Conservation (phyloP, 2,329 filamentous ascomycete species). For the Paraphaeosphaeria sporulosa region DNA sequence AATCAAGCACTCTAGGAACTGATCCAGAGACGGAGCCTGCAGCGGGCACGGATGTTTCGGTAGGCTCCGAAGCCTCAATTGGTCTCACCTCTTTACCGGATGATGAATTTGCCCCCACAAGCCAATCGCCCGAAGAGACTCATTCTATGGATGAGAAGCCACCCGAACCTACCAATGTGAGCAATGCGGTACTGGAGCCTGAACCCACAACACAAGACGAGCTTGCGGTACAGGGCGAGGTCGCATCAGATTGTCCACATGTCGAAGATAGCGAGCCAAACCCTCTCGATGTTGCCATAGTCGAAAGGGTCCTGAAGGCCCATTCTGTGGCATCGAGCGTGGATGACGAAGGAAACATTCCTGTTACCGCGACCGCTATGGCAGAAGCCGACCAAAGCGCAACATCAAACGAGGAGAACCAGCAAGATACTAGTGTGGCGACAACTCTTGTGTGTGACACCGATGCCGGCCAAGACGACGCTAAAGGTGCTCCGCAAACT, state of each 20-base stretch:
- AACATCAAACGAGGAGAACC: neutral
- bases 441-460: neutral
- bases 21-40: too few species aligned
- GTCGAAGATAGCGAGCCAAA: constrained; percentile 10
- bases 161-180: neutral
- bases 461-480: neutral
- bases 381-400: neutral
- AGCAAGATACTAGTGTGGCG: neutral
- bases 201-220: neutral
- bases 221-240: constrained; percentile 1
- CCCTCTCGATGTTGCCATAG: neutral
- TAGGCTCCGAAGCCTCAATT: too few species aligned
- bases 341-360: neutral
- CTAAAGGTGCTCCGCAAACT: neutral
- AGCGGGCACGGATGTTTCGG: too few species aligned
- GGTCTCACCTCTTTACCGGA: too few species aligned
- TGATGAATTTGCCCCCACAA: too few species aligned
- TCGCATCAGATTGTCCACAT: neutral
- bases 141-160: too few species aligned
- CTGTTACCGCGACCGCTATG: neutral
- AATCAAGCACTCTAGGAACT: too few species aligned
- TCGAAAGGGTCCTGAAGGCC: neutral
- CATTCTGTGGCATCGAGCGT: neutral
- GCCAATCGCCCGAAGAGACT: neutral
- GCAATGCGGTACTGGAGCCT: constrained; percentile 1